Base-by-base conservation (phyloP, 768 basidiomycete species). In the Tremella yokohamensis region DNA sequence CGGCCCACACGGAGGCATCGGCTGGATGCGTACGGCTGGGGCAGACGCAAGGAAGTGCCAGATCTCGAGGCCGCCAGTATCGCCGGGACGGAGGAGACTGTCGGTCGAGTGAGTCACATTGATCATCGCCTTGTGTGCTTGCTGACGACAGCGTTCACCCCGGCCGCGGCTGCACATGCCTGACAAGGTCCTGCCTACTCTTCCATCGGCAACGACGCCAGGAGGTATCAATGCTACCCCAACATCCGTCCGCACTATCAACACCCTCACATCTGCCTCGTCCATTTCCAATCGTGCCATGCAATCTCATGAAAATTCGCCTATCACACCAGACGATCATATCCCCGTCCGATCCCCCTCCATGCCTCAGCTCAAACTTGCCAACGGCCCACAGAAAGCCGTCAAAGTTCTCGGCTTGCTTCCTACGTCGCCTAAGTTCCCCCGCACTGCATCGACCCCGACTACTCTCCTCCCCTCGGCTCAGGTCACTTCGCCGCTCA, bases 311-410 rank as follows among this genome's bases (percentile, higher is more conserved):
- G 22, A 45, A 16, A 22, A 45, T 8, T 45, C 42, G 22, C 42
- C 42, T 16, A 45, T 45, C n/a, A 45, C 42, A 34, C 54, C 54
- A 20, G 12, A 37, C 22, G 49, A 38, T 8, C 34, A 22, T 11
- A 52, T 34, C 8, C 51, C 51, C 44, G 22, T 25, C 9, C 48
- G 51, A 58, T 65, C 64, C 8, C 64, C 64, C 9, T 65, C 64
- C 1, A 56, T 61, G 57, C 56, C 58, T 39, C 8, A 57, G 1
- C 56, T 61, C 12, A 52, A 57, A 18, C 54, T 20, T 18, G 53
- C 48, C 16, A 49, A 18, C 26, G 16, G 34, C 61, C 9, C 52
- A 56, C 13, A 49, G 34, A n/a, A 58, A 52, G 53, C 61, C 1
- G 50, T 56, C 7, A 47, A 54, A 9, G 8, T 62, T 7, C 56